phyloP scores from a whole-genome alignment of 805 yeast genomes.

The Sungouiella blattae region DNA sequence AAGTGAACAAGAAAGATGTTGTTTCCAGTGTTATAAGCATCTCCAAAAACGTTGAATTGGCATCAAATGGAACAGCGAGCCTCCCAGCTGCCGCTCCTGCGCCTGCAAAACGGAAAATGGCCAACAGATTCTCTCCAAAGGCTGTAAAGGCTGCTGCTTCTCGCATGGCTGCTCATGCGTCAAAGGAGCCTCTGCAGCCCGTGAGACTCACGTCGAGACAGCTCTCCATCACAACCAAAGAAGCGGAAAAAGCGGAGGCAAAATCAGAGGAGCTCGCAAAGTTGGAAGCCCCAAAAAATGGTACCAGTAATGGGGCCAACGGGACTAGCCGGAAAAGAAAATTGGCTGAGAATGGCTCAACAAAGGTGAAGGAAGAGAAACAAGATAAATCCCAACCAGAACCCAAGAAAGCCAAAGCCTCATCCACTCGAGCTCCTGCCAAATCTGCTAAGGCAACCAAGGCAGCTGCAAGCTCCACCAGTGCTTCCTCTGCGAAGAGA shows the following conservation, averaged over 20 bases:
- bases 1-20: conserved; percentile 5
- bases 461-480: background rate
- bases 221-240: conserved; percentile 5
- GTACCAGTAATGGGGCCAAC: no score
- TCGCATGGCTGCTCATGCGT: no score
- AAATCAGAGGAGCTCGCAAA: conserved; percentile 6
- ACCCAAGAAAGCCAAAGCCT: conserved; percentile 1
- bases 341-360: background rate
- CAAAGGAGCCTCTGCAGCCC: background rate
- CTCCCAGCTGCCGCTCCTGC: background rate
- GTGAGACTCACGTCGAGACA: conserved; percentile 10
- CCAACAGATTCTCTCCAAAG: no score
- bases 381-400: conserved; percentile 9
- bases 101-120: background rate
- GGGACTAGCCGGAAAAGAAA: conserved; percentile 3
- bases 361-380: conserved; percentile 7
- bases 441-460: conserved; percentile 4
- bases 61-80: no score
- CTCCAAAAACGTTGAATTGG: no score
- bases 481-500: conserved; percentile 1
- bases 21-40: background rate
- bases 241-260: conserved; percentile 2
- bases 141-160: background rate
- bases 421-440: no score
- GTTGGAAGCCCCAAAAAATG: conserved; percentile 3